Percentiles rank a stretch among this genome's conserved stretches.
These are phyloP conservation scores for Ophiostoma piceae DNA, from an alignment of 2,329 filamentous ascomycete species.

Conservation along the genomic window DNA sequence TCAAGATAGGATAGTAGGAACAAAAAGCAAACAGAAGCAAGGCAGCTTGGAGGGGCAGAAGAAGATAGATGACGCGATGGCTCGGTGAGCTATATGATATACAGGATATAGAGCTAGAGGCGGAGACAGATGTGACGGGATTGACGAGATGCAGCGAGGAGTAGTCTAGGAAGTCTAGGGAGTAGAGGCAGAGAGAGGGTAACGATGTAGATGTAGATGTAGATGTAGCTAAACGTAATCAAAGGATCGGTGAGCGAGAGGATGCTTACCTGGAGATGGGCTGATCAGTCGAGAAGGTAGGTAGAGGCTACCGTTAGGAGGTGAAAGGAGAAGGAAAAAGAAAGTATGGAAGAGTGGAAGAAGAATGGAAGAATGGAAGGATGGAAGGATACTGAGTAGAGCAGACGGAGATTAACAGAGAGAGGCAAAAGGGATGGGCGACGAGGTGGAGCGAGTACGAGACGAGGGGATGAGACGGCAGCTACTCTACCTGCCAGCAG, in stretches of 20 bases:
- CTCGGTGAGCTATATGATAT: not conserved
- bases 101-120: not conserved
- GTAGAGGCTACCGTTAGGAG: not conserved
- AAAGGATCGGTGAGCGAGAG: not conserved
- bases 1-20: too few relatives aligned
- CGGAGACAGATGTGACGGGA: not conserved
- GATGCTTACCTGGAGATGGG: slow-evolving; percentile 6
- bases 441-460: slow-evolving; percentile 1
- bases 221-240: not conserved
- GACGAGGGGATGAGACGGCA: slow-evolving; percentile 9
- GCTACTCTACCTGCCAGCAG: not conserved
- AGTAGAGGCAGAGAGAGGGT: not conserved
- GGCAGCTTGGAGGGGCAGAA: too few relatives aligned
- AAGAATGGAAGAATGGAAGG: not conserved
- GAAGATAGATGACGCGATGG: too few relatives aligned
- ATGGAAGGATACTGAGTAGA: not conserved
- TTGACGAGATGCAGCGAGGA: not conserved
- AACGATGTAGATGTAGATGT: not conserved
- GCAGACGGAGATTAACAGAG: not conserved
- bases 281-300: not conserved
- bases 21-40: too few relatives aligned
- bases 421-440: too few relatives aligned
- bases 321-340: not conserved
- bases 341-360: not conserved
- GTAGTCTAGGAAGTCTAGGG: not conserved